These are phyloP conservation scores for Rossbeevera mucosa DNA, from an alignment of 768 basidiomycete species.

Conservation along the genomic window DNA sequence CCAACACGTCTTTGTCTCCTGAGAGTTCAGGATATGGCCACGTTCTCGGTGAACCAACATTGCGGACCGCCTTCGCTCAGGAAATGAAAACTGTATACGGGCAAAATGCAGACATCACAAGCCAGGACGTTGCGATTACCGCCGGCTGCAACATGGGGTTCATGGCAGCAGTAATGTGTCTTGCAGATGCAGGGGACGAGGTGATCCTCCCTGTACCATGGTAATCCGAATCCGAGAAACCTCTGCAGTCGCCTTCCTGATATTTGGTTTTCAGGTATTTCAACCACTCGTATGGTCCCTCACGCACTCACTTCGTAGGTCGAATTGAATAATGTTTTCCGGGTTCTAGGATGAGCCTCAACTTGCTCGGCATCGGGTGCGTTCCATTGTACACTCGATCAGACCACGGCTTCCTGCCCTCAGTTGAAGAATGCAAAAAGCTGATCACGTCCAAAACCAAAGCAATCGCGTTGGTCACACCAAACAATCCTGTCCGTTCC, in stretches of 20 bases:
- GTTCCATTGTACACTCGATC: slow-evolving; percentile 51
- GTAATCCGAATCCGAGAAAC: slow-evolving; percentile 29
- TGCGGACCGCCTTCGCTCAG: slow-evolving; percentile 49
- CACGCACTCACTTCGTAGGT: not conserved
- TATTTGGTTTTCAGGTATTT: slow-evolving; percentile 48
- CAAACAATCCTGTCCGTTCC: slow-evolving; percentile 64
- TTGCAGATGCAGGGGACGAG: slow-evolving; percentile 69
- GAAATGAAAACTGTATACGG: slow-evolving; percentile 66
- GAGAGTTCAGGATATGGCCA: slow-evolving; percentile 51
- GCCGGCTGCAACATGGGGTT: slow-evolving; percentile 75
- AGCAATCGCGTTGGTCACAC: slow-evolving; percentile 71
- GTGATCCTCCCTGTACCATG: slow-evolving; percentile 70
- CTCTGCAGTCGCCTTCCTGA: not conserved
- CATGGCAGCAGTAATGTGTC: slow-evolving; percentile 51
- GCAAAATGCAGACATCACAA: slow-evolving; percentile 39
- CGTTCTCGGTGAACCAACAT: slow-evolving; percentile 50
- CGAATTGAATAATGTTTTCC: not conserved
- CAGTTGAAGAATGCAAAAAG: slow-evolving; percentile 41
- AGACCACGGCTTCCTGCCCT: slow-evolving; percentile 57
- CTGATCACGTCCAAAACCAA: slow-evolving; percentile 56
- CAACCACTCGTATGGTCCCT: slow-evolving; percentile 47
- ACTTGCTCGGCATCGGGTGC: slow-evolving; percentile 55
- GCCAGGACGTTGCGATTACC: slow-evolving; percentile 62
- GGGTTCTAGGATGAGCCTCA: slow-evolving; percentile 57
- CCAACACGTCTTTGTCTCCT: slow-evolving; percentile 39